Base-by-base conservation (phyloP, 148 eudicot species). In the Polygonum aviculare region DNA sequence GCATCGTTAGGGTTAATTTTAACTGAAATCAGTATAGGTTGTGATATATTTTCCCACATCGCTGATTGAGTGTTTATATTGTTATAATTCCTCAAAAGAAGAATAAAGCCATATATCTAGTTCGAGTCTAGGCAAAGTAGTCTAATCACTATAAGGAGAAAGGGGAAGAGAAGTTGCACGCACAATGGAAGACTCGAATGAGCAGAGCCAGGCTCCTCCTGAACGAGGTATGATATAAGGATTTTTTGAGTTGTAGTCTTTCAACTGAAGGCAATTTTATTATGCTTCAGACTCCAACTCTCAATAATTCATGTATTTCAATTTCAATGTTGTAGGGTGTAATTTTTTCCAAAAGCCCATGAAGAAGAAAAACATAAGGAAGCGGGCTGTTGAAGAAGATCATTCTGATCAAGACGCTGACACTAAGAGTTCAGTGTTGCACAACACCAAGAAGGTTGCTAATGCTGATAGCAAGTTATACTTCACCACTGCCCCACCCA, bases 291-390 rank as follows among this genome's bases (percentile, higher is more conserved):
- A 39, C 9, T n/a, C n/a, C n/a, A n/a, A n/a, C n/a, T 11, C 11
- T 15, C 33, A 26, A 26, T 26, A 11, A 65, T 5, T 65, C 33
- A 26, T 26, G 3, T 3, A 12, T 3, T 65, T 54, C 8, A 18
- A n/a, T 54, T 7, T 54, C 59, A 54, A 54, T 54, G 0, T 54
- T 75, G 67, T 90, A 94, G 98, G 88, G 0, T 92, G 96, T 82
- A 90, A 80, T 75, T 94, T 94, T 26, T 81, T 84, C 92, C 86
- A 81, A 74, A 95, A 95, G 79, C 96, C 98, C 52, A 73, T 85
- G 2, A 89, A 88, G 87, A 89, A 88, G 69, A 92, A 90, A 69
- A 90, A 92, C 76, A 89, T 94, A 5, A 80, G 98, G 63, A 95
- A 89, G 77, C 82, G 97, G 35, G 76, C 84, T 11, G 11, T 84